Evolutionary conservation across 306 rosid species (phyloP), one percentile per base, ranked within the genome.

Genomic region (Sindora glabra): DNA sequence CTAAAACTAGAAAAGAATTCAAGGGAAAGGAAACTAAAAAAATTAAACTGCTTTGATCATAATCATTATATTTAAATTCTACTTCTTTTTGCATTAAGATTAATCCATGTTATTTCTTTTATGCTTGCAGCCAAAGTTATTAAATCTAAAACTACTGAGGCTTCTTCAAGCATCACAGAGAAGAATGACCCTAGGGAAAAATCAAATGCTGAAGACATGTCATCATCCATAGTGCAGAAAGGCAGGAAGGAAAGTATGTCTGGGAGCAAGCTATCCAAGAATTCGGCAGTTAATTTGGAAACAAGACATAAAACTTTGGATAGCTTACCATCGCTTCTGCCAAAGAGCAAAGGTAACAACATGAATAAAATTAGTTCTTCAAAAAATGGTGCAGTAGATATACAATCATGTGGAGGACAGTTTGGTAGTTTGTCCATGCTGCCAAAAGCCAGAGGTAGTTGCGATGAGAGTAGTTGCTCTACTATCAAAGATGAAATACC

Each of bases 51-150:
- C n/a, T 45, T 60, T 54, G 16, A 17, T 25, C 54, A 45, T 57
- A 46, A 62, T 29, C n/a, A 15, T 33, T 52, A 14, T 64, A 60
- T 48, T 64, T 24, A 22, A 26, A 24, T 65, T n/a, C n/a, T n/a
- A n/a, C n/a, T 48, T 69, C 23, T 39, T 54, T 64, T 21, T 39
- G 27, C 37, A 25, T 33, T 33, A 56, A 51, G 54, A 38, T 72
- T 59, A 24, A 49, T 55, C 15, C 6, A 52, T 56, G 37, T 60
- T 62, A 17, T 57, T 62, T 51, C 46, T 56, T 17, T 65, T 18
- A 34, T 73, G 49, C 53, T 56, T 77, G 74, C 87, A 79, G 94
- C 70, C 52, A 74, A 64, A 70, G 65, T 51, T 46, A 54, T 26
- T 10, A 75, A 71, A 61, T 41, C 71, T 18, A 80, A 75, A 68